phyloP scores from a whole-genome alignment of 2,329 filamentous ascomycete species.

The Epicoccum sorghinum region DNA sequence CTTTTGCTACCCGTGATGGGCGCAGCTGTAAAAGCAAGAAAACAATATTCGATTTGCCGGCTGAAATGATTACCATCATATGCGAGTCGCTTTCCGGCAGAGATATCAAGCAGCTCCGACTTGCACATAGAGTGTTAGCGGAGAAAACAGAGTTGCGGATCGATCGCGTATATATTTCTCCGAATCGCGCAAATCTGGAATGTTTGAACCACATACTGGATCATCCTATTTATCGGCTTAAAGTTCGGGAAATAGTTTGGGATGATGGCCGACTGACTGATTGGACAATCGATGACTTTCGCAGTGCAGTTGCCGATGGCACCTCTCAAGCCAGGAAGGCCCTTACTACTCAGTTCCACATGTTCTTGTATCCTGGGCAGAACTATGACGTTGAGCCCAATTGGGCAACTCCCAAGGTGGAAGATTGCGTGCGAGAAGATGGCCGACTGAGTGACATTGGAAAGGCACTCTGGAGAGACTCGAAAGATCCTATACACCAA shows the following conservation, averaged over 20 bases:
- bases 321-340: no score
- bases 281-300: background rate
- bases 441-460: constrained; percentile 19
- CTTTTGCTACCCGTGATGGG: constrained; percentile 19
- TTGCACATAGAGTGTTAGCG: constrained; percentile 23
- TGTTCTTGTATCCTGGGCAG: constrained; percentile 2
- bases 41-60: constrained; percentile 27
- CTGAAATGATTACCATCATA: constrained; percentile 26
- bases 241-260: constrained; percentile 51
- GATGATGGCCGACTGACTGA: constrained; percentile 43
- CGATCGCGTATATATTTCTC: constrained; percentile 49
- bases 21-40: constrained; percentile 20
- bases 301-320: no score
- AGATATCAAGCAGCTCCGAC: constrained; percentile 32
- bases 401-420: background rate
- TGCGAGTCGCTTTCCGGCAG: constrained; percentile 22
- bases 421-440: background rate
- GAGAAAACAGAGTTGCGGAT: constrained; percentile 35
- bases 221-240: constrained; percentile 40
- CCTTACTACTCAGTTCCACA: constrained; percentile 10
- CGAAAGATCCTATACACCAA: constrained; percentile 20
- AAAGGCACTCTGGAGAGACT: constrained; percentile 22
- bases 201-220: constrained; percentile 48
- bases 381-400: no score
- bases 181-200: constrained; percentile 48